phyloP scores from a whole-genome alignment of 2,329 filamentous ascomycete species.

The Pseudogymnoascus sp. region DNA sequence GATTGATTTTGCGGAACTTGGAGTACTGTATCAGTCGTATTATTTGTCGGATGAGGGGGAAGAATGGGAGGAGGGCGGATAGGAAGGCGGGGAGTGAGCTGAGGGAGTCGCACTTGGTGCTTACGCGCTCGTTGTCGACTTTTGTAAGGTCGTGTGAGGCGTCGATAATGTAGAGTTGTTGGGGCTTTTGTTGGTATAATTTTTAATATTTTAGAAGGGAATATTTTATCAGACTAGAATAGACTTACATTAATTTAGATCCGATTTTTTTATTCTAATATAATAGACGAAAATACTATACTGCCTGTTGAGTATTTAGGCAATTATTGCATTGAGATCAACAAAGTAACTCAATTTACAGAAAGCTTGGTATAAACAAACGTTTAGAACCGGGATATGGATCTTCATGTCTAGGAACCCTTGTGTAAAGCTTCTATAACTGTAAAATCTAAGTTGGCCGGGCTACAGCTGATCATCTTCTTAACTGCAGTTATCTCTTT shows the following conservation, averaged over 20 bases:
- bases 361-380: background rate
- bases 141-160: background rate
- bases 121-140: background rate
- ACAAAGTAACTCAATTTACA: background rate
- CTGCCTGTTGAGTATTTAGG: background rate
- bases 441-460: background rate
- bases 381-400: background rate
- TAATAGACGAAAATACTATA: background rate
- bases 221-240: background rate
- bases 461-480: background rate
- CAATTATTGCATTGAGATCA: background rate
- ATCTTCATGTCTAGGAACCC: background rate
- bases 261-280: background rate
- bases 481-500: background rate
- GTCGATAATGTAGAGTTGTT: background rate
- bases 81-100: background rate
- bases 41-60: background rate
- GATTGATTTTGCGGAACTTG: constrained; percentile 8
- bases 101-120: background rate
- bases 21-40: background rate
- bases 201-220: background rate
- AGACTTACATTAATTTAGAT: background rate
- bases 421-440: background rate
- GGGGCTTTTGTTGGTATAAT: background rate
- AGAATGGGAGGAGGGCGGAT: background rate